Conservation (phyloP, 805 yeast genomes). For the Saccharomyces paradoxus region DNA sequence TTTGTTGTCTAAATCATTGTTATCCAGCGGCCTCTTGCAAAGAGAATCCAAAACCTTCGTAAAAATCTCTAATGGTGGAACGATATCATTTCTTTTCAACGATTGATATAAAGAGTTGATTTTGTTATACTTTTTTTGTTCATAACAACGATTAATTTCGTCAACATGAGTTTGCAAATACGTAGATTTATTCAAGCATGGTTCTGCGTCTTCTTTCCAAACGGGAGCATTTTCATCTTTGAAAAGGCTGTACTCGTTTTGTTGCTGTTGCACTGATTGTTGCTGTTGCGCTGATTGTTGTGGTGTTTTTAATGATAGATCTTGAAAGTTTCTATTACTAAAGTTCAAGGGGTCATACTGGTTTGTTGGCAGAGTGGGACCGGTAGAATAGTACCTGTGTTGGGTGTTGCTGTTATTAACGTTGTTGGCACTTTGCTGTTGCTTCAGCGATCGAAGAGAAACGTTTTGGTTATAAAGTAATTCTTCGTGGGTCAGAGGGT, state of each 20-base stretch:
- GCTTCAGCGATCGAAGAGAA: not conserved
- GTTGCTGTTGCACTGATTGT: slow-evolving; percentile 2
- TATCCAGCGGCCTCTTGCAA: slow-evolving; percentile 40
- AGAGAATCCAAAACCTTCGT: slow-evolving; percentile 50
- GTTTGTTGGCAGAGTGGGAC: not conserved
- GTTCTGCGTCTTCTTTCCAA: slow-evolving; percentile 29
- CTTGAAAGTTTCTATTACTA: slow-evolving; percentile 1
- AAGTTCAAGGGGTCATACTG: not conserved
- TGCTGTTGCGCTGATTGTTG: slow-evolving; percentile 3
- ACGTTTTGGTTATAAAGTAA: not conserved
- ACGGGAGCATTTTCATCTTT: slow-evolving; percentile 7
- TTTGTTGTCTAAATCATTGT: slow-evolving; percentile 48
- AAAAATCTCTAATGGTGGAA: slow-evolving; percentile 47
- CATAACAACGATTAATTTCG: slow-evolving; percentile 26
- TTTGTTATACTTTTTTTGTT: slow-evolving; percentile 26
- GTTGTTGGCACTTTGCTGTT: not conserved
- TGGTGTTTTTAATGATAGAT: slow-evolving; percentile 14
- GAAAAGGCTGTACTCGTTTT: slow-evolving; percentile 1
- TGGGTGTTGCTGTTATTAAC: not conserved
- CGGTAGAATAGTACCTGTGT: not conserved
- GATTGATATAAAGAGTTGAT: slow-evolving; percentile 35
- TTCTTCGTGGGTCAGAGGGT: not conserved
- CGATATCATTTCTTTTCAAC: slow-evolving; percentile 33
- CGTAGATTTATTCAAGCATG: slow-evolving; percentile 24
- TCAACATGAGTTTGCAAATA: slow-evolving; percentile 26